These are phyloP conservation scores for Nothophoma quercina DNA, from an alignment of 2,329 filamentous ascomycete genomes.

Conservation along the genomic window DNA sequence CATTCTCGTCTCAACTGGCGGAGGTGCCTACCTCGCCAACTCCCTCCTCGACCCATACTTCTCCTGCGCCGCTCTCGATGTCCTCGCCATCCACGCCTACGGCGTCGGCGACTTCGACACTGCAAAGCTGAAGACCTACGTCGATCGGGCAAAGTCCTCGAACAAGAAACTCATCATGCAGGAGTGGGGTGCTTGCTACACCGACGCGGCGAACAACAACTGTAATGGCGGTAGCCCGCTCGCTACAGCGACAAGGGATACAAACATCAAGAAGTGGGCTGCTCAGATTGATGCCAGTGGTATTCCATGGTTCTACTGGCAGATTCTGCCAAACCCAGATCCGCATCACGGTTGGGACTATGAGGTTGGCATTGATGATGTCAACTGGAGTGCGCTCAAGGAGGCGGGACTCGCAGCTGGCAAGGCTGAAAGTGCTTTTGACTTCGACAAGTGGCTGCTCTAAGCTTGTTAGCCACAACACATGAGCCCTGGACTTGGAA, in stretches of 20 bases:
- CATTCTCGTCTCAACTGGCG: slow-evolving; percentile 16
- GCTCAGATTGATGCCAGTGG: slow-evolving; percentile 8
- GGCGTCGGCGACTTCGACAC: slow-evolving; percentile 12
- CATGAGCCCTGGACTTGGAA: no score
- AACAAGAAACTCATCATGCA: slow-evolving; percentile 18
- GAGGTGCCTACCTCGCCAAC: slow-evolving; percentile 13
- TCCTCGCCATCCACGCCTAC: slow-evolving; percentile 18
- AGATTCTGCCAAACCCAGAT: slow-evolving; percentile 12
- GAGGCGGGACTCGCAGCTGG: slow-evolving; percentile 9
- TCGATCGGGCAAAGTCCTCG: background rate
- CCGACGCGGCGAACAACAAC: slow-evolving; percentile 12
- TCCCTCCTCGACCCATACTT: slow-evolving; percentile 13
- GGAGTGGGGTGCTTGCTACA: slow-evolving; percentile 19
- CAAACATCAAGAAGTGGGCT: slow-evolving; percentile 12
- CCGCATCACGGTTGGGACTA: slow-evolving; percentile 14
- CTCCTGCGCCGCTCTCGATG: slow-evolving; percentile 11
- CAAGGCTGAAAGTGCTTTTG: slow-evolving; percentile 9
- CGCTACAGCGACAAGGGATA: background rate
- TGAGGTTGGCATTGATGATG: slow-evolving; percentile 13
- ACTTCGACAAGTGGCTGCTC: background rate
- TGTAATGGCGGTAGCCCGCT: slow-evolving; percentile 9
- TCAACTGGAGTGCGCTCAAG: slow-evolving; percentile 5
- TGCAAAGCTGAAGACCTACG: slow-evolving; percentile 1
- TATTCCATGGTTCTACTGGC: slow-evolving; percentile 20
- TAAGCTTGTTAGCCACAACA: no score